A percentile compares a stretch with the other conserved stretches of the same genome.
Evolutionary conservation across 495 filamentous ascomycete genomes (phyloP).

Genomic region (Sordaria brevicollis): DNA sequence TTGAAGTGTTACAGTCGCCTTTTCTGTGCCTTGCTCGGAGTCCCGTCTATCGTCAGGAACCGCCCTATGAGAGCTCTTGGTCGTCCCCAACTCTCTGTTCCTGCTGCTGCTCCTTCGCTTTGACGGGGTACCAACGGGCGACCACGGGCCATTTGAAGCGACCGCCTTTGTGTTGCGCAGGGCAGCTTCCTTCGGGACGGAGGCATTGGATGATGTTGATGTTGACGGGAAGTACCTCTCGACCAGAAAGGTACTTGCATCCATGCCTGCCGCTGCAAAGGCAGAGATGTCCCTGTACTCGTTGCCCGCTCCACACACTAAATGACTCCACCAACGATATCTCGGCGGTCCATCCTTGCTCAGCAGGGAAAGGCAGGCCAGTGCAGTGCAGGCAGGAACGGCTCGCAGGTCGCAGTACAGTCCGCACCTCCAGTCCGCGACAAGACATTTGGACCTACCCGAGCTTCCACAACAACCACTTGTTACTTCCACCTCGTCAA

Average conservation of each 20-base stretch:
- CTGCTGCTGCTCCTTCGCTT: background rate
- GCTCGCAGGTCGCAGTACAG: background rate
- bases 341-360: background rate
- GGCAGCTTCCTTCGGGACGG: background rate
- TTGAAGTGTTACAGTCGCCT: background rate
- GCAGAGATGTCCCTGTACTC: background rate
- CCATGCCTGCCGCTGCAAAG: background rate
- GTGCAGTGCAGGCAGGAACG: background rate
- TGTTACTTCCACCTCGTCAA: background rate
- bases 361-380: background rate
- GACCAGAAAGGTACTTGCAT: background rate
- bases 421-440: background rate
- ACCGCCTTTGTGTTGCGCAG: background rate
- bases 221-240: background rate
- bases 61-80: slow-evolving; percentile 8
- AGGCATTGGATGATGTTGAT: too few species aligned
- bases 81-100: background rate
- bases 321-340: background rate
- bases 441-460: background rate
- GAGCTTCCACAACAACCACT: background rate
- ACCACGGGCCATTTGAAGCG: background rate
- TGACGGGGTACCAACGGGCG: background rate
- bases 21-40: background rate
- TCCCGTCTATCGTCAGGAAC: slow-evolving; percentile 6
- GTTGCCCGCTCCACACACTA: background rate